phyloP scores from a whole-genome alignment of 495 filamentous ascomycete genomes.

The Astrocystis sublimbata region DNA sequence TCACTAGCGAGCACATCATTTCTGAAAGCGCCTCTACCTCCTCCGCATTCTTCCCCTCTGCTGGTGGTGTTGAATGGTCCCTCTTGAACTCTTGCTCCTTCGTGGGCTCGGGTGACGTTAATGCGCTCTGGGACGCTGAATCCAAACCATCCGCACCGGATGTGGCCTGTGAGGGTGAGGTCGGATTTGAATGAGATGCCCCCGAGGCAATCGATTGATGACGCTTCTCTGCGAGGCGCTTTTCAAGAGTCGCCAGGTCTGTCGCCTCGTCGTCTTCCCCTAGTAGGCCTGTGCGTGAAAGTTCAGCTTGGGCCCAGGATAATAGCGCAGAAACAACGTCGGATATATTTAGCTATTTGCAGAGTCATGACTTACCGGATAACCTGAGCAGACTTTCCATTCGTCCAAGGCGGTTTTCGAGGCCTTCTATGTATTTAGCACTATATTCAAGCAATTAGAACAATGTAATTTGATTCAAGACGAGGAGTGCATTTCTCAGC shows the following conservation, averaged over 20 bases:
- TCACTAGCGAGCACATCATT: conserved; percentile 99
- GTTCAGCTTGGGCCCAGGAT: neutral
- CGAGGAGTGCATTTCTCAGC: neutral
- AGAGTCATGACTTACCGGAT: conserved; percentile 56
- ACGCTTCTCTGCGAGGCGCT: conserved; percentile 69
- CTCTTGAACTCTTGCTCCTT: conserved; percentile 45
- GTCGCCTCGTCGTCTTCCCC: conserved; percentile 83
- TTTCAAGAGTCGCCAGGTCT: conserved; percentile 85
- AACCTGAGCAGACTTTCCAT: conserved; percentile 91
- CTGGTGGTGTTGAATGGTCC: conserved; percentile 31
- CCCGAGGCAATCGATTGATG: conserved; percentile 43
- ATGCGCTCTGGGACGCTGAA: conserved; percentile 60
- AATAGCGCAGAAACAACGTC: neutral
- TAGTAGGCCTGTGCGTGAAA: conserved; percentile 57
- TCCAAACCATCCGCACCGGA: conserved; percentile 47
- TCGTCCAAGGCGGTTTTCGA: conserved; percentile 89
- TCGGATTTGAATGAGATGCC: conserved; percentile 44
- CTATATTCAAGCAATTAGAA: conserved; percentile 38
- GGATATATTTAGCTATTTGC: neutral
- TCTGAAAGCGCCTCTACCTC: conserved; percentile 91
- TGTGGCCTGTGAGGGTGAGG: conserved; percentile 47
- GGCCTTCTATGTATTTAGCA: conserved; percentile 96
- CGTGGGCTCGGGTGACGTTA: conserved; percentile 61
- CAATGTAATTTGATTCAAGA: neutral
- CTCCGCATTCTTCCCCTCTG: conserved; percentile 50